Percentiles rank a stretch among this genome's conserved stretches.
phyloP scores from a whole-genome alignment of 2,329 filamentous ascomycete species.

The Talaromyces verruculosus region DNA sequence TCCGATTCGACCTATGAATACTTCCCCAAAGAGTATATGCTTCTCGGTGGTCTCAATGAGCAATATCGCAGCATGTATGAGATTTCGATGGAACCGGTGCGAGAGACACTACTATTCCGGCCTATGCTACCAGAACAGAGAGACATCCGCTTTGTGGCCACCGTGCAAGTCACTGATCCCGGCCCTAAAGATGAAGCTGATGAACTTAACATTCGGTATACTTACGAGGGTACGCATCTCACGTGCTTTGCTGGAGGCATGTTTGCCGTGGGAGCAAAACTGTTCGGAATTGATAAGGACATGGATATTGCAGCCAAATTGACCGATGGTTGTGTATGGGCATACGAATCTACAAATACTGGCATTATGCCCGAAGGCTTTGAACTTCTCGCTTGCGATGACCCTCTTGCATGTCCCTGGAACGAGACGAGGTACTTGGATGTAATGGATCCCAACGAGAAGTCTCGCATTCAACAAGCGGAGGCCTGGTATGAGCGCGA shows the following conservation, averaged over 20 bases:
- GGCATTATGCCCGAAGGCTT: conserved; percentile 65
- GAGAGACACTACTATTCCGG: conserved; percentile 45
- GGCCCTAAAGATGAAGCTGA: conserved; percentile 22
- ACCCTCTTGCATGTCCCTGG: conserved; percentile 51
- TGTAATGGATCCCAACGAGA: conserved; percentile 39
- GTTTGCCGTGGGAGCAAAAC: conserved; percentile 59
- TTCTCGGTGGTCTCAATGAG: conserved; percentile 45
- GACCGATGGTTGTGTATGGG: conserved; percentile 63
- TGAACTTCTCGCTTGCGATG: conserved; percentile 53
- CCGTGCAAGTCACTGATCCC: conserved; percentile 28
- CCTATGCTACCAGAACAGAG: conserved; percentile 45
- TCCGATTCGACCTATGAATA: conserved; percentile 54
- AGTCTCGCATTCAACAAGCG: conserved; percentile 30
- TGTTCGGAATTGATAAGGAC: conserved; percentile 57
- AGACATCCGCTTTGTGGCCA: conserved; percentile 45
- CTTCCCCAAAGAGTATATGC: conserved; percentile 51
- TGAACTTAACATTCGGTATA: conserved; percentile 31
- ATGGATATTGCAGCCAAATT: conserved; percentile 58
- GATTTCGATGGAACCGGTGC: conserved; percentile 40
- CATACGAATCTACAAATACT: conserved; percentile 56
- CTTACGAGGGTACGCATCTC: conserved; percentile 58
- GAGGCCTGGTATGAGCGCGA: conserved; percentile 29
- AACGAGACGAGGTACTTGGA: conserved; percentile 54
- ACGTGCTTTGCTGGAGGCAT: conserved; percentile 63
- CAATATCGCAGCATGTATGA: conserved; percentile 49